Evolutionary conservation across 345 rosid species (phyloP).

Genomic region (Hibiscus tridactylites): DNA sequence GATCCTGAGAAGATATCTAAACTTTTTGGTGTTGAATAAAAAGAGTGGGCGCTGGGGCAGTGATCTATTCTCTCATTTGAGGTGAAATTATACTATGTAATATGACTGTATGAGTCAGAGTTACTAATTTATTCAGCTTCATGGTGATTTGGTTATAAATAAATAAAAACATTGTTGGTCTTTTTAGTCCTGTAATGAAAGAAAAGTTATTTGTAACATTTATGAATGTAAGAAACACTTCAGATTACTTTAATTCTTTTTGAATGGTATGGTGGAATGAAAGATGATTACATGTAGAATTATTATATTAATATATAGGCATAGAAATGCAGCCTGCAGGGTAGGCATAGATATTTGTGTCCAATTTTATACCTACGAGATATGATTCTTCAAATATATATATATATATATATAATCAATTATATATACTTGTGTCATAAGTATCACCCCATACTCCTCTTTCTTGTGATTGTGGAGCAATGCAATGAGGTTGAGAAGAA

Average conservation of each 20-base stretch:
- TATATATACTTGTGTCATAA: too few species aligned
- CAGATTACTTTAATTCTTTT: neutral
- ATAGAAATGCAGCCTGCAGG: too few species aligned
- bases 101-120: neutral
- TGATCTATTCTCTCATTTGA: neutral
- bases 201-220: neutral
- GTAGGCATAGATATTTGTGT: too few species aligned
- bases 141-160: neutral
- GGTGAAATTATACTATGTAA: neutral
- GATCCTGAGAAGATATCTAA: conserved; percentile 30
- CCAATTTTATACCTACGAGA: too few species aligned
- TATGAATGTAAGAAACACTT: neutral
- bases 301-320: too few species aligned
- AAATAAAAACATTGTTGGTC: neutral
- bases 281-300: too few species aligned
- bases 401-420: too few species aligned
- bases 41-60: neutral
- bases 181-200: neutral
- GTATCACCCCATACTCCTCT: too few species aligned
- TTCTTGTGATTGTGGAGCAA: too few species aligned
- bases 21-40: conserved; percentile 1
- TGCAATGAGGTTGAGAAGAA: too few species aligned
- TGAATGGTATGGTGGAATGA: neutral
- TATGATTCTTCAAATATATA: too few species aligned
- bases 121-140: neutral